Evolutionary conservation across 306 rosid genomes (phyloP), one percentile per base, ranked within the genome.

Genomic region (Sicyos edulis): DNA sequence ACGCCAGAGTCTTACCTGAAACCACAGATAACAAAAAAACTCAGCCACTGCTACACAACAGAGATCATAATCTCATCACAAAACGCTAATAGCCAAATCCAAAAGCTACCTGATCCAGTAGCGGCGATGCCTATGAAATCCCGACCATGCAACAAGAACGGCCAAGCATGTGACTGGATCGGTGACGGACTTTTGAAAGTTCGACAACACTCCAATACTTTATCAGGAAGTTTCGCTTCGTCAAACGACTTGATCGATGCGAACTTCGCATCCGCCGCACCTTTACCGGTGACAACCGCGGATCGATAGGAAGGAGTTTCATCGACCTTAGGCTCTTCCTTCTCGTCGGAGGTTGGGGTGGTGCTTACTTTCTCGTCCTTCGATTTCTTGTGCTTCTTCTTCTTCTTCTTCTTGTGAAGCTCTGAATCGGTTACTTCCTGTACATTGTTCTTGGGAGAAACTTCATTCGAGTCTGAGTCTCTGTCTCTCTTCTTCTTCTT

Each of bases 51-150:
- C 17, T 51, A 22, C 54, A 75, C 59, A 62, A 63, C 17, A 75
- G 14, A 61, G 71, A 59, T 44, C 13, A 70, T 10, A 44, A 50
- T 57, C 37, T 15, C 50, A 73, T 14, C 64, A 37, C 7, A 34
- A 75, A 37, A 29, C 4, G 7, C 60, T 17, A 24, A 68, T 44
- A 59, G 10, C 26, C 47, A 21, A 74, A 54, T 5, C 26, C 24
- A 64, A 3, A 42, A 49, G 26, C 52, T 61, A 93, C 97, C 99
- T 77, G 99, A 93, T 7, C 97, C 99, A 56, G 99, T 91, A n/a
- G 91, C 91, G 0, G 99, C 99, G 76, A 93, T 91, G 71, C 96
- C 99, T 7, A 93, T 93, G 49, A 93, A 84, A 86, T 93, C 97
- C 16, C 95, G 99, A 61, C 88, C 92, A 54, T 88, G 84, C 81